Conservation (phyloP, 164 flowering plant genomes). For the Cinnamomum micranthum region DNA sequence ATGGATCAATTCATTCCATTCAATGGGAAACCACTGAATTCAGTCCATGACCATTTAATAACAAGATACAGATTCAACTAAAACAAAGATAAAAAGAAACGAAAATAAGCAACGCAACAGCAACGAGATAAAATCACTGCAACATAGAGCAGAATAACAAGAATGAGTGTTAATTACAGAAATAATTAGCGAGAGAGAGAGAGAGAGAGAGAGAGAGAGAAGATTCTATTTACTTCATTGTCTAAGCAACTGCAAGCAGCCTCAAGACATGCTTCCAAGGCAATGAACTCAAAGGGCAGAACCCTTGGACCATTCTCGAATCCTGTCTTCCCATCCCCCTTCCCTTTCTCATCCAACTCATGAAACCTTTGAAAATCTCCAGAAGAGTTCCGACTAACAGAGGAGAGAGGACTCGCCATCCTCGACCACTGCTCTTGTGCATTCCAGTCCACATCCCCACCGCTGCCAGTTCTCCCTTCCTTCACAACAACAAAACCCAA, state of each 20-base stretch:
- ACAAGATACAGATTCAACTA: background rate
- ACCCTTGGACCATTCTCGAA: slow-evolving; percentile 60
- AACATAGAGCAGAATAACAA: background rate
- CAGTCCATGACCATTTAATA: background rate
- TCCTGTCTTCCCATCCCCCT: slow-evolving; percentile 43
- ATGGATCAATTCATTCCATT: background rate
- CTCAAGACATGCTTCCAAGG: slow-evolving; percentile 94
- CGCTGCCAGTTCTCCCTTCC: slow-evolving; percentile 39
- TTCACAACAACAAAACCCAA: slow-evolving; percentile 9
- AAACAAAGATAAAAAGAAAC: too few species aligned
- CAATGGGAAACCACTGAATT: background rate
- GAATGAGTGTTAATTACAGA: background rate
- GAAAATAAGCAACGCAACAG: background rate
- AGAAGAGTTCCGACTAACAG: slow-evolving; percentile 11
- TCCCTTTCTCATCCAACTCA: slow-evolving; percentile 29
- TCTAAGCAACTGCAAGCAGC: slow-evolving; percentile 92
- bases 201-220: background rate
- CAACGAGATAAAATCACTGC: background rate
- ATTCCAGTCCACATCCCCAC: slow-evolving; percentile 46
- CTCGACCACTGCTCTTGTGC: slow-evolving; percentile 41
- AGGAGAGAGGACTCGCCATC: slow-evolving; percentile 27
- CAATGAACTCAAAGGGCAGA: slow-evolving; percentile 92
- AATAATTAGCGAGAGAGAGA: background rate
- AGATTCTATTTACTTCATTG: slow-evolving; percentile 48
- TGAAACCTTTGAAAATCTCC: slow-evolving; percentile 28